These are phyloP conservation scores for Penicillium sp. DNA, from an alignment of 2,329 filamentous ascomycete species.

Conservation along the genomic window DNA sequence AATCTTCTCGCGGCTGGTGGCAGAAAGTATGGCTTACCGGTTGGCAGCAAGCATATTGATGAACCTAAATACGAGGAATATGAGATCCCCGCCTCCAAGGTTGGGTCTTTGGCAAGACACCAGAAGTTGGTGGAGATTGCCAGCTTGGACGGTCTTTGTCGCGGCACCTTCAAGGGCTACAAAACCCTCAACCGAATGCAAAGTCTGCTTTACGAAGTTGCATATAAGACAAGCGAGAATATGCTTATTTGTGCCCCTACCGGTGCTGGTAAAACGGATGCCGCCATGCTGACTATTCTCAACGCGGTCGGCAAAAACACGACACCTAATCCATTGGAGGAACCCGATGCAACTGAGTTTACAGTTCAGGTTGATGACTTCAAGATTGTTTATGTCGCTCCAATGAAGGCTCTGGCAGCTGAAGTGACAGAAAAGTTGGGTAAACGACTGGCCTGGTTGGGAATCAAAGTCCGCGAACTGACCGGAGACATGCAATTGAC, in stretches of 20 bases:
- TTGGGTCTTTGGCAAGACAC: constrained; percentile 70
- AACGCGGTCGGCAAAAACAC: constrained; percentile 87
- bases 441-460: constrained; percentile 89
- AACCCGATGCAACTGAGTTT: constrained; percentile 73
- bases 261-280: constrained; percentile 97
- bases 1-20: constrained; percentile 81
- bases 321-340: constrained; percentile 73
- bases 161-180: constrained; percentile 91
- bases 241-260: constrained; percentile 99
- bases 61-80: constrained; percentile 85
- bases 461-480: constrained; percentile 86
- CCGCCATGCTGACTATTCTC: constrained; percentile 92
- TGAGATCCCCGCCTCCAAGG: constrained; percentile 76
- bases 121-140: constrained; percentile 76
- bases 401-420: constrained; percentile 97
- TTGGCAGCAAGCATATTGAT: constrained; percentile 70
- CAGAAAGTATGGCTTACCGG: constrained; percentile 77
- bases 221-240: constrained; percentile 94
- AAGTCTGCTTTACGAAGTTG: constrained; percentile 91
- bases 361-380: constrained; percentile 82
- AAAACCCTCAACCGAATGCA: constrained; percentile 96
- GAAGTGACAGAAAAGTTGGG: constrained; percentile 95
- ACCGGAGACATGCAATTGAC: constrained; percentile 99
- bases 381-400: constrained; percentile 98
- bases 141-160: constrained; percentile 85